Conservation (phyloP, 2,329 filamentous ascomycete genomes). For the Fusarium nematophilum region DNA sequence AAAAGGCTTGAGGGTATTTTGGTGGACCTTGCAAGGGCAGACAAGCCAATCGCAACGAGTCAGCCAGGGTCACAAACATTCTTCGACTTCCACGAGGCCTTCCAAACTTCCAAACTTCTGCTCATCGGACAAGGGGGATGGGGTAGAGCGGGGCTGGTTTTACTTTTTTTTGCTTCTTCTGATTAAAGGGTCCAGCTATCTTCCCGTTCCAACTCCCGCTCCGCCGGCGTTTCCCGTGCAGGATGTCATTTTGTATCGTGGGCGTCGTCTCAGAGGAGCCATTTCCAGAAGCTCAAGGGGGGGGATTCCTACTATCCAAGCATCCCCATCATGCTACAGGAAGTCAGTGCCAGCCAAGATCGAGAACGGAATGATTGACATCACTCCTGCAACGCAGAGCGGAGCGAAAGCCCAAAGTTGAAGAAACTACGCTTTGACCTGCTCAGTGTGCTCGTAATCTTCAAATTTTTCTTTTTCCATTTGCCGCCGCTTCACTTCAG, state of each 20-base stretch:
- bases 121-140: conserved; percentile 20
- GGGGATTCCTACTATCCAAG: too few species aligned
- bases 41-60: conserved; percentile 22
- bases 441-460: conserved; percentile 1
- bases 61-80: conserved; percentile 28
- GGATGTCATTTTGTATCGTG: too few species aligned
- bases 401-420: background rate
- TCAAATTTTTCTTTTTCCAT: conserved; percentile 1
- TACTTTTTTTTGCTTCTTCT: conserved; percentile 12
- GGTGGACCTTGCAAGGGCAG: conserved; percentile 15
- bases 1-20: conserved; percentile 33
- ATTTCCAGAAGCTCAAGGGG: too few species aligned
- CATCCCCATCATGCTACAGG: too few species aligned
- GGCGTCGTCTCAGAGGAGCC: too few species aligned
- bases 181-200: conserved; percentile 20
- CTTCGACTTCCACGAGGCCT: conserved; percentile 28
- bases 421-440: conserved; percentile 29
- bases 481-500: conserved; percentile 7
- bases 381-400: background rate
- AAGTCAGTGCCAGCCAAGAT: background rate
- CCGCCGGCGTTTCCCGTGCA: background rate
- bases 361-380: too few species aligned
- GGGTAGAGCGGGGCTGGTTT: background rate
- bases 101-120: conserved; percentile 37
- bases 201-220: conserved; percentile 7